Percentiles rank a stretch among this genome's conserved stretches.
These are phyloP conservation scores for Nemania sp. DNA, from an alignment of 2,329 filamentous ascomycete species.

Conservation along the genomic window DNA sequence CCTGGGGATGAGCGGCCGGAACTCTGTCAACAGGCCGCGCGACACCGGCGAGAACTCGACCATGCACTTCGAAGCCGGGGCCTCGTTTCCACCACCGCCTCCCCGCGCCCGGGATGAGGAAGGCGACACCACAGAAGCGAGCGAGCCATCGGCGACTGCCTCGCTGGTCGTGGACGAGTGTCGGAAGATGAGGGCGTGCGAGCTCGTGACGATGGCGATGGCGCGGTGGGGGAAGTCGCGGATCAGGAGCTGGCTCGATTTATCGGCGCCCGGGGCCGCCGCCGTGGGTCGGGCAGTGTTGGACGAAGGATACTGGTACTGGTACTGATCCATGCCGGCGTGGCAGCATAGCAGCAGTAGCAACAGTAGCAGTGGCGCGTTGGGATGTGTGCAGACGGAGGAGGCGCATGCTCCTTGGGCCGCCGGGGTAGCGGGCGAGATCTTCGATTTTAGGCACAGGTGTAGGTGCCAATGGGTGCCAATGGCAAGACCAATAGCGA, in stretches of 20 bases:
- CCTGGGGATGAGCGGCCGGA: constrained; percentile 72
- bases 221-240: constrained; percentile 85
- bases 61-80: constrained; percentile 69
- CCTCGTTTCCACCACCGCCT: constrained; percentile 46
- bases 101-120: constrained; percentile 50
- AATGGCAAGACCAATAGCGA: too few species aligned
- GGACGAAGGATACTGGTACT: constrained; percentile 45
- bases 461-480: neutral
- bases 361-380: constrained; percentile 30
- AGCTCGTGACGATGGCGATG: constrained; percentile 79
- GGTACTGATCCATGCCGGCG: constrained; percentile 53
- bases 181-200: constrained; percentile 82
- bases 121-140: constrained; percentile 55
- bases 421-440: neutral
- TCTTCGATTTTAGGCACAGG: neutral
- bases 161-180: constrained; percentile 71
- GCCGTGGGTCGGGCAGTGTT: constrained; percentile 49
- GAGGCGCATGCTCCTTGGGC: constrained; percentile 34
- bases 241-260: constrained; percentile 77
- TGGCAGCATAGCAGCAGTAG: constrained; percentile 35
- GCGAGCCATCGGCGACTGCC: constrained; percentile 59
- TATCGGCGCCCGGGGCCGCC: constrained; percentile 54
- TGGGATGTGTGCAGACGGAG: constrained; percentile 23
- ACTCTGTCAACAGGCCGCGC: constrained; percentile 71
- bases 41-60: constrained; percentile 77